Percentiles rank a stretch among this genome's conserved stretches.
Evolutionary conservation across 2,329 filamentous ascomycete genomes (phyloP).

Genomic region (Diaporthe velutina): DNA sequence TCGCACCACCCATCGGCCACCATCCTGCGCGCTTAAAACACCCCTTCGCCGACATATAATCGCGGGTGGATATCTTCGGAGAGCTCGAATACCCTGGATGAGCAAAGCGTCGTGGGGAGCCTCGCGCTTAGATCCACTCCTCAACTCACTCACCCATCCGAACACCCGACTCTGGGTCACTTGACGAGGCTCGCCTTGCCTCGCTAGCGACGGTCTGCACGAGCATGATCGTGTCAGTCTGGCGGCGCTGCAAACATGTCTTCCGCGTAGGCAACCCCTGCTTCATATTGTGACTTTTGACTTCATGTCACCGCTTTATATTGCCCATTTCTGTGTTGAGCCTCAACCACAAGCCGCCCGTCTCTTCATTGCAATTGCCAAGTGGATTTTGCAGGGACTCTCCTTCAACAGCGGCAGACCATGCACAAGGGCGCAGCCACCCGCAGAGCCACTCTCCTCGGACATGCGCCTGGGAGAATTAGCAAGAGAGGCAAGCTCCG

Average conservation of each 20-base stretch:
- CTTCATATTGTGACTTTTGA: neutral
- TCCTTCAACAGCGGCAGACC: neutral
- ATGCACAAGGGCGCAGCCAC: neutral
- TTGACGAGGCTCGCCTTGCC: conserved; percentile 33
- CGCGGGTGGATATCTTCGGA: conserved; percentile 12
- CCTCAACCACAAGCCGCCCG: neutral
- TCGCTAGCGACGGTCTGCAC: conserved; percentile 11
- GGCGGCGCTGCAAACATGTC: conserved; percentile 33
- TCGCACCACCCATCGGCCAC: conserved; percentile 28
- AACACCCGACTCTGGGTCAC: conserved; percentile 23
- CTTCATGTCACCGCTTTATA: neutral
- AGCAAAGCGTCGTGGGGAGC: conserved; percentile 31
- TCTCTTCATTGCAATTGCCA: neutral
- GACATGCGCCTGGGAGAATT: neutral
- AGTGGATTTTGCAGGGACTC: conserved; percentile 15
- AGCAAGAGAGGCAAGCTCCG: neutral
- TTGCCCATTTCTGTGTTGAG: neutral
- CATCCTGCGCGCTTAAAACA: conserved; percentile 19
- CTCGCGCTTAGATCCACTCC: conserved; percentile 37
- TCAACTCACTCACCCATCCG: conserved; percentile 35
- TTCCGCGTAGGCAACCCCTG: conserved; percentile 37
- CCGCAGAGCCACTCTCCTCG: neutral
- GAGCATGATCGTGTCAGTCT: conserved; percentile 25
- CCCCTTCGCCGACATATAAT: conserved; percentile 11
- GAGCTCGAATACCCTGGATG: neutral